Percentiles rank a stretch among this genome's conserved stretches.
Conservation (phyloP, 2,329 filamentous ascomycete species). For the Fusarium sp. region DNA sequence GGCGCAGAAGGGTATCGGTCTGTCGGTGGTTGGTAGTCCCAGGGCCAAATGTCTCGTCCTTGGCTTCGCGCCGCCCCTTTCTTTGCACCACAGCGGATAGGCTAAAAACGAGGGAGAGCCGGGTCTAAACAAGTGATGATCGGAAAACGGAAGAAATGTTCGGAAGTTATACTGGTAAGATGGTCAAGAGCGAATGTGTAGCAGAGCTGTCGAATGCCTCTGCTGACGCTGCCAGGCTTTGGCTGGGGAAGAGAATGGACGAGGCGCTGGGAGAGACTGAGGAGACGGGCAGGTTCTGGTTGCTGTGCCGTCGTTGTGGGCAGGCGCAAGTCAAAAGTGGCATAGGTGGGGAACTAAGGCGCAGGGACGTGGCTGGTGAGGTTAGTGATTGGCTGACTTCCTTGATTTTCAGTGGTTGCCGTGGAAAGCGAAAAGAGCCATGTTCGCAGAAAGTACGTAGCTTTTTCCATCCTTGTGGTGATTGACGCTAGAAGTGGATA, state of each 20-base stretch:
- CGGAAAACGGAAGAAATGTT: not conserved
- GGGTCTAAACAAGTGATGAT: constrained; percentile 1
- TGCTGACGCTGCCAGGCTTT: constrained; percentile 22
- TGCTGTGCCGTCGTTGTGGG: constrained; percentile 42
- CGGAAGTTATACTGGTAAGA: constrained; percentile 12
- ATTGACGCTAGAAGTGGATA: not conserved
- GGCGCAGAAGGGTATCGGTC: constrained; percentile 16
- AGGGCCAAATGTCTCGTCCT: constrained; percentile 35
- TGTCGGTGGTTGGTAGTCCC: constrained; percentile 5
- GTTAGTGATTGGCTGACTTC: constrained; percentile 15
- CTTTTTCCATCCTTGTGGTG: not conserved
- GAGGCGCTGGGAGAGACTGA: constrained; percentile 14
- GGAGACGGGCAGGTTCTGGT: constrained; percentile 39
- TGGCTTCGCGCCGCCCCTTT: constrained; percentile 30
- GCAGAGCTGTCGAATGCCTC: constrained; percentile 20
- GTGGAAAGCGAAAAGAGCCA: constrained; percentile 19
- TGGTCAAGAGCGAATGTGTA: constrained; percentile 32
- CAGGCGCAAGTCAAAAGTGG: constrained; percentile 16
- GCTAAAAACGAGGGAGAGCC: not conserved
- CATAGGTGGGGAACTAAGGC: constrained; percentile 9
- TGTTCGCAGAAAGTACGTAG: constrained; percentile 12
- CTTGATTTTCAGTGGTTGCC: constrained; percentile 22
- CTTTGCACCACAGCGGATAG: constrained; percentile 25
- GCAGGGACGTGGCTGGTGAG: constrained; percentile 19
- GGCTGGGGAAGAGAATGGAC: constrained; percentile 12